Percentiles rank a stretch among this genome's conserved stretches.
These are phyloP conservation scores for Straminergon stramineum DNA, from an alignment of 225 moss, liverwort and hornwort genomes.

Conservation along the genomic window DNA sequence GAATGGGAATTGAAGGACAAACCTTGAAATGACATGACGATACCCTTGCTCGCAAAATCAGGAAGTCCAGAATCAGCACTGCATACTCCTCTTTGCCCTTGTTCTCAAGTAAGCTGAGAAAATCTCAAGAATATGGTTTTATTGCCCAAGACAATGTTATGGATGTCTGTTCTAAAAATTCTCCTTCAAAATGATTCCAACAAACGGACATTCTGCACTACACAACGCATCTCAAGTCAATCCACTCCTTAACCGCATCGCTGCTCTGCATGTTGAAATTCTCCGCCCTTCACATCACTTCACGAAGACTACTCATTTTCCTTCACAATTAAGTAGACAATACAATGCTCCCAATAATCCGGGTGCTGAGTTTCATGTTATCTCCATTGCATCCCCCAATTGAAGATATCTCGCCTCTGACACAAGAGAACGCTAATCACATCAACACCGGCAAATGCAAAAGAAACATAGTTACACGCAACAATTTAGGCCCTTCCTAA, in stretches of 20 bases:
- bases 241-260: background rate
- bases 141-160: background rate
- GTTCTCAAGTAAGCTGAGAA: background rate
- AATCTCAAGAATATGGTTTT: background rate
- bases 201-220: background rate
- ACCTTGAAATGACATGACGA: conserved; percentile 14
- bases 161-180: background rate
- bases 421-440: background rate
- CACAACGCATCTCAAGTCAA: background rate
- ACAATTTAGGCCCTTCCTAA: background rate
- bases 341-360: background rate
- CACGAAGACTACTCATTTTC: background rate
- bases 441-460: background rate
- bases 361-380: background rate
- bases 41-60: background rate
- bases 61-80: background rate
- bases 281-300: background rate
- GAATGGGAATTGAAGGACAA: background rate
- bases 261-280: background rate
- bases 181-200: background rate
- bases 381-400: background rate
- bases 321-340: background rate
- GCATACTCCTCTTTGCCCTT: background rate
- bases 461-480: background rate
- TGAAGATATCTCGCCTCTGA: background rate